phyloP scores from a whole-genome alignment of 1,284 basidiomycete species.

The Puccinia polysora region DNA sequence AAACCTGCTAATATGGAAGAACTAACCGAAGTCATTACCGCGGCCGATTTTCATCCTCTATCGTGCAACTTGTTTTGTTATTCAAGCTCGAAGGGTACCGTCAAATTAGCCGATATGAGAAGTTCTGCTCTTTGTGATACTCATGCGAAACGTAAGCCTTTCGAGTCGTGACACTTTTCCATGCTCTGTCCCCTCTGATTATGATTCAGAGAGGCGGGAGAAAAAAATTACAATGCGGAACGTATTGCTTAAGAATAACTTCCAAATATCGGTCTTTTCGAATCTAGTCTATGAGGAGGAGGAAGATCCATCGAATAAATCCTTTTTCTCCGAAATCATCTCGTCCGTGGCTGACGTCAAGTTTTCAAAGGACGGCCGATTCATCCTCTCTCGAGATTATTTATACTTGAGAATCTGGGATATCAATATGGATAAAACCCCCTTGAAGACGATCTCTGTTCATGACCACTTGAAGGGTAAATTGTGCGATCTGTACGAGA shows the following conservation, averaged over 20 bases:
- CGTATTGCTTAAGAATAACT: slow-evolving; percentile 7
- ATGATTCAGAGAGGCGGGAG: too few species aligned
- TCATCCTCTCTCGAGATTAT: slow-evolving; percentile 95
- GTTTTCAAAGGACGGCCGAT: slow-evolving; percentile 93
- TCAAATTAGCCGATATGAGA: slow-evolving; percentile 99
- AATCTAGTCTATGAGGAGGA: slow-evolving; percentile 88
- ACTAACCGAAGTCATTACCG: slow-evolving; percentile 97
- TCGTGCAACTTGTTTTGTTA: slow-evolving; percentile 99
- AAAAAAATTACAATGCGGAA: too few species aligned
- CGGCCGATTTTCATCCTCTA: slow-evolving; percentile 94
- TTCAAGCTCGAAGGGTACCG: slow-evolving; percentile 98
- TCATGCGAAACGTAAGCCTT: slow-evolving; percentile 90
- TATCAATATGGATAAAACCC: slow-evolving; percentile 96
- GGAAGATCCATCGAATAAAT: slow-evolving; percentile 92
- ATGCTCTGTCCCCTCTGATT: neutral
- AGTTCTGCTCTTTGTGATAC: slow-evolving; percentile 94
- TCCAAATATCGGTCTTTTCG: slow-evolving; percentile 46
- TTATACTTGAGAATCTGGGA: slow-evolving; percentile 99
- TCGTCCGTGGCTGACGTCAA: slow-evolving; percentile 99
- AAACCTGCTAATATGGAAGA: slow-evolving; percentile 99
- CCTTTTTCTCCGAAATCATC: slow-evolving; percentile 99
- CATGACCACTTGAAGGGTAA: slow-evolving; percentile 97
- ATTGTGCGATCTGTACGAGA: slow-evolving; percentile 97
- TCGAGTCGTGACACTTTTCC: too few species aligned
- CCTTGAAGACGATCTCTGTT: slow-evolving; percentile 95